phyloP scores from a whole-genome alignment of 2,329 filamentous ascomycete genomes.

The Oidium heveae region DNA sequence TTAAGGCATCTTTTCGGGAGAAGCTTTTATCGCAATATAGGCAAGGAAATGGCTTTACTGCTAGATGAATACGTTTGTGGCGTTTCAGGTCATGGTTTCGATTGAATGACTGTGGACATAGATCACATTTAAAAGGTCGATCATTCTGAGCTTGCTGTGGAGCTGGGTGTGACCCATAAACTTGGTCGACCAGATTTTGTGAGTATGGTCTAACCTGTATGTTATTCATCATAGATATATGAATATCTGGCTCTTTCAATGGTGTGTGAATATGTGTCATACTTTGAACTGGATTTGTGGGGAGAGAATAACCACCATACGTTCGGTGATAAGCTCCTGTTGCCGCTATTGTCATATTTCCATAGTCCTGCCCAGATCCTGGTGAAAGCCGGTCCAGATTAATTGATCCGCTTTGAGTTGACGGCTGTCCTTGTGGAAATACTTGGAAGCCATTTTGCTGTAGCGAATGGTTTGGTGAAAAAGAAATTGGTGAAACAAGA shows the following conservation, averaged over 20 bases:
- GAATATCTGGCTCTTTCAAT: conserved; percentile 15
- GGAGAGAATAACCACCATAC: conserved; percentile 28
- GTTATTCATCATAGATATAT: conserved; percentile 16
- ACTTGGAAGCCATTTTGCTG: conserved; percentile 22
- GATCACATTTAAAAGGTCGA: conserved; percentile 81
- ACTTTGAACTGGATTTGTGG: conserved; percentile 39
- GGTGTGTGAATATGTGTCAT: conserved; percentile 57
- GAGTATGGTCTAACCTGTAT: conserved; percentile 22
- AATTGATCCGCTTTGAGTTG: conserved; percentile 16
- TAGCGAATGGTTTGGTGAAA: conserved; percentile 24
- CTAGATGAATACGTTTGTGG: conserved; percentile 83
- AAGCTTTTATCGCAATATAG: conserved; percentile 87
- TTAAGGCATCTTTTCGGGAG: conserved; percentile 83
- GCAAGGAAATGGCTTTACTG: conserved; percentile 89
- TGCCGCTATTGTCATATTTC: conserved; percentile 25
- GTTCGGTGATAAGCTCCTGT: conserved; percentile 25
- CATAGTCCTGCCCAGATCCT: conserved; percentile 12
- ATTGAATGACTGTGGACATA: conserved; percentile 83
- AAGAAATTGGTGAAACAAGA: conserved; percentile 31
- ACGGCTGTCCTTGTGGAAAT: conserved; percentile 22
- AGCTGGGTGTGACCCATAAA: conserved; percentile 32
- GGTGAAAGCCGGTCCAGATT: conserved; percentile 17
- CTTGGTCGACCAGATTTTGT: conserved; percentile 20
- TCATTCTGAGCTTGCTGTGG: conserved; percentile 37
- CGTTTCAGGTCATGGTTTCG: conserved; percentile 89